Base-by-base conservation (phyloP, 2,329 filamentous ascomycete genomes). In the Trichoderma afroharzianum region DNA sequence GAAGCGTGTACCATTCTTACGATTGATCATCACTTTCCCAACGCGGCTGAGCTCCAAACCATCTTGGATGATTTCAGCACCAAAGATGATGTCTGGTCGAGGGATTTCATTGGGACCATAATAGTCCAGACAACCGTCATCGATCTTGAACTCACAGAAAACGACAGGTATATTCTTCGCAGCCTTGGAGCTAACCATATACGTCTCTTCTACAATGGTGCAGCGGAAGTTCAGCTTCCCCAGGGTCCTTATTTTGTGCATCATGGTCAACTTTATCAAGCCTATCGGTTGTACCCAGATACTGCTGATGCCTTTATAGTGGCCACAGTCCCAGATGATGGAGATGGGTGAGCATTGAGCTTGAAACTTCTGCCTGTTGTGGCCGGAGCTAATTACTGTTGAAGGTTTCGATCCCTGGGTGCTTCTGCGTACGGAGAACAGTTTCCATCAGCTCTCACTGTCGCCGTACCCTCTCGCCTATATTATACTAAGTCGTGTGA, bases 321-420 rank as follows among this genome's bases (percentile, higher is more conserved):
- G 39, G 39, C 39, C 15, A 43, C 39, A n/a, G 15, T 43, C 4
- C 39, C 39, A 43, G 39, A 43, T 43, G 15, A n/a, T 1, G 39
- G 39, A 1, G 39, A 43, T 43, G 36, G 36, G 36, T 43, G 15
- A 43, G 36, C 18, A n/a, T n/a, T 43, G 7, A 43, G 0, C 15
- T 1, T n/a, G 7, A 4, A 9, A n/a, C 4, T 0, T 0, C 39
- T 9, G 1, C 39, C 7, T 3, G 1, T n/a, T 43, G 6, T 8
- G 39, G 7, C 7, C 3, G n/a, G 7, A 43, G 15, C 39, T 43
- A 9, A 43, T 9, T 0, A n/a, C 9, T n/a, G 3, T n/a, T 43
- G 3, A 43, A 43, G 36, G 15, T 43, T 43, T n/a, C 39, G 15
- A 43, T 43, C 39, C 0, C 39, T 43, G 0, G 39, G 4, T 43